Evolutionary conservation across 2,329 filamentous ascomycete species (phyloP), one percentile per base, ranked within the genome.

Genomic region (Plectosphaerella cucumerina): DNA sequence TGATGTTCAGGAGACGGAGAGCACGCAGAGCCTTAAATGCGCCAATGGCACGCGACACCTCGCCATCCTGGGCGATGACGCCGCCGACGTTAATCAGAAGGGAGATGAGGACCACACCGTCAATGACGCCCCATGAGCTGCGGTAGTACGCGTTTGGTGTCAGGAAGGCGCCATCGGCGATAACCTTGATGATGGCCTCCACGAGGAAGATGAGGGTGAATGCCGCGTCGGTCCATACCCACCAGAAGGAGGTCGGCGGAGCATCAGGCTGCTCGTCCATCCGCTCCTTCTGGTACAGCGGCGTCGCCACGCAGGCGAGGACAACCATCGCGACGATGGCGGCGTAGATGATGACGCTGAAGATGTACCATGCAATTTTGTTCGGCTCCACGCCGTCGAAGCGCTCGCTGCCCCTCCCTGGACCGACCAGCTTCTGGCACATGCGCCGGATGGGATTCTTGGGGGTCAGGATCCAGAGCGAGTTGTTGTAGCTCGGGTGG

Each of bases 321-420:
- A 97, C 71, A n/a, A 99, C 94, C 95, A 99, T 99, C 47, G 90
- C 89, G 41, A 97, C 89, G 56, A 99, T 97, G 14, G 90, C 88
- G 21, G 87, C 85, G 66, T 99, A 99, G 50, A 97, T 89, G 60
- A 99, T 88, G 4, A 90, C 90, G 1, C 94, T 97, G 66, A 97
- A 96, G 1, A 83, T 76, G 65, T 96, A 97, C 92, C 94, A 99
- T 9, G 94, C 78, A 5, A 89, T 82, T 58, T 90, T 91, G 59
- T 94, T 93, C 1, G 94, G 94, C 53, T 91, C 85, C 1, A 95
- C 84, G 14, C 94, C 94, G 67, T 97, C 90, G 56, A 96, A 87
- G 43, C 94, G 86, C 65, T 95, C 88, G 43, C 77, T 81, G 6
- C 94, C 95, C 54, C 94, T 85, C 14, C 93, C 93, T 6, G 94